These are phyloP conservation scores for Leptoxyphium fumago DNA, from an alignment of 2,329 filamentous ascomycete genomes.

Conservation along the genomic window DNA sequence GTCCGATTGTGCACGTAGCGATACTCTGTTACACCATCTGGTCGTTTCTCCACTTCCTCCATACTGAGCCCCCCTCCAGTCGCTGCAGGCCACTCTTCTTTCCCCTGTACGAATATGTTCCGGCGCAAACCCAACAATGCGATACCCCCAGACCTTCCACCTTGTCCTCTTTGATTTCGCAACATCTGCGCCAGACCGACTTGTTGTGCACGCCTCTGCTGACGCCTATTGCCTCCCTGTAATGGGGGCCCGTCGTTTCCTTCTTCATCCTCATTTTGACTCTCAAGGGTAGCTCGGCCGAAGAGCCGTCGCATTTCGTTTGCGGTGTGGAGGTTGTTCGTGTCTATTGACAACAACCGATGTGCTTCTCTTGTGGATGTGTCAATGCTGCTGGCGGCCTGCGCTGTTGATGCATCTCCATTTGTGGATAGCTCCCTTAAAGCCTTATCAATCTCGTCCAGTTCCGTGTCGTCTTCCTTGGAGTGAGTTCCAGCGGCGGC, in stretches of 20 bases:
- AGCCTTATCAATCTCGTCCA: slow-evolving; percentile 54
- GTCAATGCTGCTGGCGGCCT: slow-evolving; percentile 13
- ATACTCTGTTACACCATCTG: slow-evolving; percentile 54
- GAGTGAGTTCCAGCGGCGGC: slow-evolving; percentile 12
- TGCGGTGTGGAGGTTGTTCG: slow-evolving; percentile 63
- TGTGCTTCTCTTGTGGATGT: slow-evolving; percentile 34
- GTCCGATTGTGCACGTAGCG: slow-evolving; percentile 57
- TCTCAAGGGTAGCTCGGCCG: slow-evolving; percentile 48
- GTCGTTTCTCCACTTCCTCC: slow-evolving; percentile 45
- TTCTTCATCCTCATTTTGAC: slow-evolving; percentile 37
- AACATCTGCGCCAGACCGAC: slow-evolving; percentile 45
- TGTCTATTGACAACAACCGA: slow-evolving; percentile 45
- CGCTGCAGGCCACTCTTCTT: slow-evolving; percentile 71
- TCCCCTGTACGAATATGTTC: slow-evolving; percentile 75
- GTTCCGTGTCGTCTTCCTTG: slow-evolving; percentile 7
- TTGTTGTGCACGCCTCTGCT: slow-evolving; percentile 28
- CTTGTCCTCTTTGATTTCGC: slow-evolving; percentile 35
- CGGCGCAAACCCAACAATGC: slow-evolving; percentile 57
- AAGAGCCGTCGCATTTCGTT: slow-evolving; percentile 82
- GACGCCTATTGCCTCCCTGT: slow-evolving; percentile 16
- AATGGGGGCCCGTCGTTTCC: slow-evolving; percentile 29
- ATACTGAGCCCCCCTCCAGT: slow-evolving; percentile 73
- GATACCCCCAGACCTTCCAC: slow-evolving; percentile 47
- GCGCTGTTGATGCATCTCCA: slow-evolving; percentile 11
- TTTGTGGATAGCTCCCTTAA: slow-evolving; percentile 40